Conservation (phyloP, 2,329 filamentous ascomycete species). For the Fusarium sp. region DNA sequence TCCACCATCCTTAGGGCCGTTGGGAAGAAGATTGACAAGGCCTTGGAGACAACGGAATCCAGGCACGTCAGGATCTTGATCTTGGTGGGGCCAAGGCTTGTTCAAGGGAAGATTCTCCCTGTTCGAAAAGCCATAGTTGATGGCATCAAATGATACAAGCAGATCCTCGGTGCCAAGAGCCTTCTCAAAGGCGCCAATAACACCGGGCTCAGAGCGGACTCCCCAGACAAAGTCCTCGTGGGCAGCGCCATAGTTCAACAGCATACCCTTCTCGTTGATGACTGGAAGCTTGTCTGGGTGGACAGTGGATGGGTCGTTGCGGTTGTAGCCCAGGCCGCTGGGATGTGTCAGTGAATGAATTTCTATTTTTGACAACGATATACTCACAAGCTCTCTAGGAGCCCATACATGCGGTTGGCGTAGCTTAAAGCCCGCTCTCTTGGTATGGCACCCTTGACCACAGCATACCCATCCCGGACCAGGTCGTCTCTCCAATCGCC, state of each 20-base stretch:
- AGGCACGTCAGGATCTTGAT: constrained; percentile 42
- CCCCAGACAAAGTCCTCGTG: constrained; percentile 66
- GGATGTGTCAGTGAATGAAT: background rate
- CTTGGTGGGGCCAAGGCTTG: constrained; percentile 45
- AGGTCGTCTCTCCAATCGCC: constrained; percentile 47
- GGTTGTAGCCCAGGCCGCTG: constrained; percentile 41
- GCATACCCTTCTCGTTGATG: constrained; percentile 62
- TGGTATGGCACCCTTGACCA: constrained; percentile 42
- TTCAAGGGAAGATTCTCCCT: constrained; percentile 50
- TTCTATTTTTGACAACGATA: rapidly evolving
- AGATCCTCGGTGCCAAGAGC: constrained; percentile 62
- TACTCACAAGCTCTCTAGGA: constrained; percentile 45
- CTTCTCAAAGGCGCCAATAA: constrained; percentile 62
- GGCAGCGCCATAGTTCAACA: constrained; percentile 61
- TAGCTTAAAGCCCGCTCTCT: constrained; percentile 43
- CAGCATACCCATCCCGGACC: constrained; percentile 41
- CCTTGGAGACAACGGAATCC: constrained; percentile 68
- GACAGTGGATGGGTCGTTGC: constrained; percentile 35
- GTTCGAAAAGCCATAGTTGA: constrained; percentile 60
- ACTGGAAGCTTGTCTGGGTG: constrained; percentile 45
- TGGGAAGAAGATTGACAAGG: constrained; percentile 61
- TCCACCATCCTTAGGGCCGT: constrained; percentile 54
- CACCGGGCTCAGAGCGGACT: constrained; percentile 62
- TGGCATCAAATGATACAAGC: constrained; percentile 62
- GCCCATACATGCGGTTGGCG: constrained; percentile 45